These are phyloP conservation scores for Flaveria ramosissima DNA, from an alignment of 129 eudicot species.

Conservation along the genomic window DNA sequence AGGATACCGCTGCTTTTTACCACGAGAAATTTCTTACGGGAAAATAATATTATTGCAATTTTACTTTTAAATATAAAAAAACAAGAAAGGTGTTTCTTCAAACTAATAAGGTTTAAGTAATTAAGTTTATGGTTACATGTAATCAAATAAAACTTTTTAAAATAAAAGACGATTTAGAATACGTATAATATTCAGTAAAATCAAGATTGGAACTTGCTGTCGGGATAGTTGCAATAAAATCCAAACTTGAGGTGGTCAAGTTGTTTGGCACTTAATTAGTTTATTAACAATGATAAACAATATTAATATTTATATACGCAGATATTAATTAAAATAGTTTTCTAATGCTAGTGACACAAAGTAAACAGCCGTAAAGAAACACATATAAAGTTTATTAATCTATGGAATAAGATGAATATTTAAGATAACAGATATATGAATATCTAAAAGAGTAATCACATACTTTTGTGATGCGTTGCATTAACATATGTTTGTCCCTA, in stretches of 20 bases:
- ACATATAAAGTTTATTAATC: neutral
- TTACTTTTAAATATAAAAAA: too few relatives aligned
- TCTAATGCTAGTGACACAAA: neutral
- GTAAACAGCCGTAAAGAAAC: neutral
- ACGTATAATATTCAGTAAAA: neutral
- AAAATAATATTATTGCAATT: too few relatives aligned
- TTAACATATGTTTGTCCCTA: neutral
- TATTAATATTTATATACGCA: neutral
- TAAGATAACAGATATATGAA: neutral
- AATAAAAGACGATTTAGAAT: neutral
- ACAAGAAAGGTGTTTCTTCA: too few relatives aligned
- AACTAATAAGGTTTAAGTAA: too few relatives aligned
- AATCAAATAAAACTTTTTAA: neutral
- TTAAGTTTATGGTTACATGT: neutral
- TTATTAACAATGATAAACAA: neutral
- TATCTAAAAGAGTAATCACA: neutral
- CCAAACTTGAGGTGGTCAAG: slow-evolving; percentile 1
- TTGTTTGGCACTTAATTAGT: slow-evolving; percentile 11
- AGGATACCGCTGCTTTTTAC: too few relatives aligned
- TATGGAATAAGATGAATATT: neutral
- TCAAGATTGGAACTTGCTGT: neutral
- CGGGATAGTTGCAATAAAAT: slow-evolving; percentile 10
- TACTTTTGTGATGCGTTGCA: neutral
- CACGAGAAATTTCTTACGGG: too few relatives aligned
- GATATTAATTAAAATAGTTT: neutral